Base-by-base conservation (phyloP, 768 basidiomycete genomes). In the Podaxis pistillaris region DNA sequence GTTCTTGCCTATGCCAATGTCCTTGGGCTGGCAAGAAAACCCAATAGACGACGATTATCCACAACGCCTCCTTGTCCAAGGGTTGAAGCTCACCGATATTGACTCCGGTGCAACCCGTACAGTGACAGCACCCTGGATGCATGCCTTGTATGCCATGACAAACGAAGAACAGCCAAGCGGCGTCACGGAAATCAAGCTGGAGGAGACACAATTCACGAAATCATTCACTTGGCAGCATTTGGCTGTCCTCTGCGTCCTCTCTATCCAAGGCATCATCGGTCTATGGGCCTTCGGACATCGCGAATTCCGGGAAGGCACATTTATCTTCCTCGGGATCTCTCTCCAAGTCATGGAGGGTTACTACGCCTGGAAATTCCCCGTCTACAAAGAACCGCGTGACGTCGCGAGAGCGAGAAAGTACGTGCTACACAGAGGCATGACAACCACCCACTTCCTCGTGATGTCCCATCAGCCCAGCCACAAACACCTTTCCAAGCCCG, bases 41-140 rank as follows among this genome's bases (percentile, higher is more conserved):
- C 60, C 46, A 2, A 24, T 55, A 19, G 60, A 62, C 33, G 54
- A 62, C 24, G 60, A 62, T 30, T 62, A 55, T 47, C 60, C 60
- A 28, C 60, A 62, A 28, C 60, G 44, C 8, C 53, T 55, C n/a
- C 46, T 62, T 30, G 12, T 62, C 11, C 52, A 36, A 22, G 53
- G 53, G 2, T 19, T 62, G 15, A 28, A 37, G 44, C 53, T 56
- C 37, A 62, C 60, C 2, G 60, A 62, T 38, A 62, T 62, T 26
- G 33, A 56, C 9, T 62, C 60, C 26, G 54, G 60, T 3, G 60
- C 60, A 8, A 62, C 60, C 8, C 52, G 41, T 7, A 47, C 52
- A 7, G 60, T 62, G 15, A 62, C 53, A 8, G 60, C 54, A 22
- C 60, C 60, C 4, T 62, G 60, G 60, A 62, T 56, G 60, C 60